These are phyloP conservation scores for Nannochloropsis granulata DNA, from an alignment of 108 stramenopile genomes.

Conservation along the genomic window DNA sequence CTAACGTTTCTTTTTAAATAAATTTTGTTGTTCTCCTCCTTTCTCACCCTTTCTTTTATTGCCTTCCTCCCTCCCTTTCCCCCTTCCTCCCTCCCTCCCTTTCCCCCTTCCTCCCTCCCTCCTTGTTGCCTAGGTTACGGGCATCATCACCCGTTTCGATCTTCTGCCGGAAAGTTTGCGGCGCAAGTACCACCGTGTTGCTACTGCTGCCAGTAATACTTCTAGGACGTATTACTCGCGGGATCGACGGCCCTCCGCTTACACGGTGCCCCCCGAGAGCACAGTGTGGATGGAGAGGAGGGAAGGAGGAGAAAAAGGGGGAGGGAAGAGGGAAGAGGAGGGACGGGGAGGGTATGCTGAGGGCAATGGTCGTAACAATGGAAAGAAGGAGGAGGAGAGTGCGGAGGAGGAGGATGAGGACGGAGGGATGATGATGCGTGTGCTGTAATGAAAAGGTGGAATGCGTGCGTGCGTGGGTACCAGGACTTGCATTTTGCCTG, in stretches of 20 bases:
- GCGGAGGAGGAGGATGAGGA: neutral
- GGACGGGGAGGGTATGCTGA: no score
- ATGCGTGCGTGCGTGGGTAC: no score
- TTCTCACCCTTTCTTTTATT: neutral
- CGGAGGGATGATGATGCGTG: neutral
- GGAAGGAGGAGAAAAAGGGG: neutral
- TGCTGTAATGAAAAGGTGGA: neutral
- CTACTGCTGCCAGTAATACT: neutral
- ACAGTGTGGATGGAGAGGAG: neutral
- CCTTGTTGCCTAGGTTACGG: neutral
- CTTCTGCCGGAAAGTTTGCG: neutral
- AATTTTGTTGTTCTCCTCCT: no score
- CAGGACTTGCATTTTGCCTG: neutral
- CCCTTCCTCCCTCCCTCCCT: neutral
- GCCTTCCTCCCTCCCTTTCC: neutral
- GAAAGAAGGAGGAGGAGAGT: neutral
- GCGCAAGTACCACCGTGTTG: neutral
- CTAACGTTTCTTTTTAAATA: no score
- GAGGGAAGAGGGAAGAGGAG: neutral
- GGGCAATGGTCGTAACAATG: no score
- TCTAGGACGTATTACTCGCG: neutral
- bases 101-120: neutral
- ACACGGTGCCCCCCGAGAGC: neutral
- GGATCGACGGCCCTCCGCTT: neutral
- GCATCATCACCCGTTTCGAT: neutral